These are phyloP conservation scores for Cotoneaster glaucophyllus DNA, from an alignment of 306 rosid species.

Conservation along the genomic window DNA sequence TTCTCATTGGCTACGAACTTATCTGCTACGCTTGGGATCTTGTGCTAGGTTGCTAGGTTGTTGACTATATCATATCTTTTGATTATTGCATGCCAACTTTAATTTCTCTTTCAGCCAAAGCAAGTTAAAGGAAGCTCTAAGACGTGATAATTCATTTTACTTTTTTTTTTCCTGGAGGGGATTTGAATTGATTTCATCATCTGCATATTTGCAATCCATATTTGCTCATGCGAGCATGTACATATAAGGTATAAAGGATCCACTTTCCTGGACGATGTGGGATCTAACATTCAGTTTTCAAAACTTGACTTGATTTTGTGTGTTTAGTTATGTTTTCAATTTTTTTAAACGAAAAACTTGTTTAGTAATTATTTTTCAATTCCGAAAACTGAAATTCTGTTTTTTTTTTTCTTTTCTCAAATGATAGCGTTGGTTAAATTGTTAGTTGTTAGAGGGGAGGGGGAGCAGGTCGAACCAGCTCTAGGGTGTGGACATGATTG, in stretches of 20 bases:
- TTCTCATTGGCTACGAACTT: constrained; percentile 15
- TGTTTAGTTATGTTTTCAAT: too few species aligned
- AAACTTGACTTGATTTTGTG: too few species aligned
- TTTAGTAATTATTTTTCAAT: neutral
- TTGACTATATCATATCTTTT: constrained; percentile 7
- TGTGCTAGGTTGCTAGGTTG: neutral
- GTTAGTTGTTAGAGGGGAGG: too few species aligned
- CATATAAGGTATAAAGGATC: too few species aligned
- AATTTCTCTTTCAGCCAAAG: neutral
- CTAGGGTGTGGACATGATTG: too few species aligned
- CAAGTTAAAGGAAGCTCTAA: neutral
- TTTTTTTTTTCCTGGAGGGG: neutral
- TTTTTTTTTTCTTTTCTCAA: too few species aligned
- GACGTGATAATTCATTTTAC: neutral
- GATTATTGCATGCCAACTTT: constrained; percentile 11
- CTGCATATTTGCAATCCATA: neutral
- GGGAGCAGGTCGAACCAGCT: too few species aligned
- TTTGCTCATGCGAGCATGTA: neutral
- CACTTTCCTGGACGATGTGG: too few species aligned
- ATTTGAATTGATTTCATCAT: neutral
- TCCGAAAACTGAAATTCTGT: neutral
- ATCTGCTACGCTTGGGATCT: constrained; percentile 17
- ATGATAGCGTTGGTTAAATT: too few species aligned
- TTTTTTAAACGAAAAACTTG: neutral
- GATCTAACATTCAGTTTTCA: too few species aligned